Evolutionary conservation across 805 yeast genomes (phyloP), one percentile per base, ranked within the genome.

Genomic region (Yamadazyma tumulicola): DNA sequence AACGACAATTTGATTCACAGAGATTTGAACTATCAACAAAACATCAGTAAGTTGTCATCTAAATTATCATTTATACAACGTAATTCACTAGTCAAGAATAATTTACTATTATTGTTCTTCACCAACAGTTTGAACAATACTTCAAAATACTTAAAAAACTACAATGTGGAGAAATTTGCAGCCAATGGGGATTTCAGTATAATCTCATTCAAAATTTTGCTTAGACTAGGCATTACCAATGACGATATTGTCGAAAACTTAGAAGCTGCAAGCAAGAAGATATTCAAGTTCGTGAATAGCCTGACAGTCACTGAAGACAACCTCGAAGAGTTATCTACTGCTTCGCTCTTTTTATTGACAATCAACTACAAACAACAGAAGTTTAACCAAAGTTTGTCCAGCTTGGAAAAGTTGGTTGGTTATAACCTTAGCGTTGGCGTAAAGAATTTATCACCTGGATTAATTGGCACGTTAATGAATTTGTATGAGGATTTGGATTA

Each of bases 401-500:
- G 64, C 6, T 51, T 74, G 29, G 74, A 72, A 46, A 46, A 51
- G 18, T 37, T 62, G 4, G 42, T 47, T 22, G 37, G 39, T 0
- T 35, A 34, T 13, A 42, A 42, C 21, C 26, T 54, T 14, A 7
- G 28, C 3, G n/a, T n/a, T n/a, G 16, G 10, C n/a, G 25, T 14
- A 2, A n/a, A 31, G 8, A 32, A 35, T 6, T 69, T 67, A 38
- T 31, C 49, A 27, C 81, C 85, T 3, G 74, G 75, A 4, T 51
- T 81, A 29, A 61, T 73, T 25, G 75, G 77, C 18, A 56, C 71
- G 4, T 54, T 79, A 19, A 60, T 72, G 7, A 61, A 74, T 10
- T 48, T 80, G 5, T 76, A 73, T 51, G 81, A 75, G 42, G 40
- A 52, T 9, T 53, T 68, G 28, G 69, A 72, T 27, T 59, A 61